Base-by-base conservation (phyloP, 1,139 yeast species). In the Hemisphaericaspora subhashii region DNA sequence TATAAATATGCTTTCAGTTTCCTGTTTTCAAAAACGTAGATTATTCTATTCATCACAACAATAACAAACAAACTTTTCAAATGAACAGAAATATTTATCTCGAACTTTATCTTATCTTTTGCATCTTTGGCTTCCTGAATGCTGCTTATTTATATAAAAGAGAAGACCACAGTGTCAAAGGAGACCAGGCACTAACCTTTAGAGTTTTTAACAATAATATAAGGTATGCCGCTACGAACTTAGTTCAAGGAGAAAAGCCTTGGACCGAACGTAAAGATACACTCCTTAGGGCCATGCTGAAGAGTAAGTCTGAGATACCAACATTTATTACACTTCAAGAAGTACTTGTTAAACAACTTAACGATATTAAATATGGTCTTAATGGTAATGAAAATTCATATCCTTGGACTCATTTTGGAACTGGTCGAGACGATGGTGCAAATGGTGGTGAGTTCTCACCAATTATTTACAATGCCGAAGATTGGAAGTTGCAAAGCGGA, bases 361-460 rank as follows among this genome's bases (percentile, higher is more conserved):
- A 46, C 8, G 70, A 64, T 44, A 50, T 64, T 10, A 34, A 56
- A 12, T 17, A 26, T 2, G 65, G 64, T 1, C 50, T 52, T 17
- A 52, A 55, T 27, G 38, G 38, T 26, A 48, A 54, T 38, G 42
- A 53, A 26, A 39, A 36, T 4, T 39, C 48, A 0, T 46, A 46
- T 11, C 41, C 41, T 3, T 74, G 73, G 67, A 55, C 58, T 10
- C 67, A 71, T 45, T 64, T 63, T 38, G 76, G 75, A 1, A 66
- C 62, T 10, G 78, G 78, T 3, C 57, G 79, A 50, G 73, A 70
- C 41, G 74, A 74, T 52, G 79, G 78, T 10, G 50, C 50, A 10
- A 52, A 53, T 4, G 47, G 53, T 4, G 78, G 79, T 5, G 79
- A 74, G 43, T 70, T 57, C 42, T 58, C 73, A 27, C 76, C 79